Evolutionary conservation across 805 yeast genomes (phyloP), one percentile per base, ranked within the genome.

Genomic region (Hanseniaspora meyeri): DNA sequence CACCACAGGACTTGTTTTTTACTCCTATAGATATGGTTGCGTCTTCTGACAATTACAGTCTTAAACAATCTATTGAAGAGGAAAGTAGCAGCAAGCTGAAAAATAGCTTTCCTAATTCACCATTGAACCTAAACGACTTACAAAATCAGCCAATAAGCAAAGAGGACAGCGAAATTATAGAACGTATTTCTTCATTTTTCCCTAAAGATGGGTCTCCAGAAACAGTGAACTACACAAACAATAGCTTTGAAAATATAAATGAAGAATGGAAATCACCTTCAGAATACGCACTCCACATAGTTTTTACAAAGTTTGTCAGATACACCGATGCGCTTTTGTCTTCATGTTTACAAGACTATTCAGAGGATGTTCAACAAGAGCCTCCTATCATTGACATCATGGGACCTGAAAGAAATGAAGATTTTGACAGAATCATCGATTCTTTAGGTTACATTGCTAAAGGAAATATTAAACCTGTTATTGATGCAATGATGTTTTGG

Each of bases 401-500:
- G 16, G 85, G 90, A 0, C 91, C 85, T 64, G 97, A 97, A 1
- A 82, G 79, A 1, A 97, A 93, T 64, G 82, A 85, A 0, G 79
- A 78, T 20, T 91, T 93, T 66, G 98, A 93, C 68, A 80, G 85
- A 63, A 86, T 89, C 53, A 79, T 95, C 20, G 80, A 81, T 16
- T 85, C 96, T 0, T 71, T 93, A 56, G 98, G 98, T 9, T 87
- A 87, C 66, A 87, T 93, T 40, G 95, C 98, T 1, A 77, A 88
- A 57, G 76, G 83, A 29, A 87, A 88, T 61, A 97, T 97, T 0
- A 90, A 88, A 65, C 95, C 96, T 0, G 96, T 93, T 1, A 89
- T 95, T 37, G 99, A 93, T 68, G 88, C 95, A 7, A 95, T 93
- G 59, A 90, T 93, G 97, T 90, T 87, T 66, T 93, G 99, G 99